phyloP scores from a whole-genome alignment of 345 rosid species.

The thale cress (Arabidopsis thaliana) region DNA sequence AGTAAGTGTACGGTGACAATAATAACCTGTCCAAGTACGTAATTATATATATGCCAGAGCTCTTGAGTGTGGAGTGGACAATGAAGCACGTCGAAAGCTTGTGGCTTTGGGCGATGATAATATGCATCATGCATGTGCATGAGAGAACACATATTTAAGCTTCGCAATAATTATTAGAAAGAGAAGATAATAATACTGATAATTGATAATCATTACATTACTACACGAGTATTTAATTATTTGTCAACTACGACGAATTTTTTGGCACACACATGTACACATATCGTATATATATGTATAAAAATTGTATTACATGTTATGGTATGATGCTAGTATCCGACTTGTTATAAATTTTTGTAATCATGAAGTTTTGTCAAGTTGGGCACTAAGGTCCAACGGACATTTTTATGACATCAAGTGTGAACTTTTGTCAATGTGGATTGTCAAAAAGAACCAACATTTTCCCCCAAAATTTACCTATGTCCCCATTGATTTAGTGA shows the following conservation, averaged over 20 bases:
- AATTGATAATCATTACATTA: conserved; percentile 3
- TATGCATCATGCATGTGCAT: neutral
- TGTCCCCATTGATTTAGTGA: conserved; percentile 8
- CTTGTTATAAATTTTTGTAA: conserved; percentile 17
- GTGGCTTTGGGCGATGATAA: conserved; percentile 5
- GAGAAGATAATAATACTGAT: conserved; percentile 6
- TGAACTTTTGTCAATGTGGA: conserved; percentile 18
- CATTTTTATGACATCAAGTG: conserved; percentile 24
- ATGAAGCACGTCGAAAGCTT: neutral
- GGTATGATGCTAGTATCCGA: neutral
- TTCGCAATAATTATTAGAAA: conserved; percentile 16
- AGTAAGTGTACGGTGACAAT: neutral
- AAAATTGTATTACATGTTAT: neutral
- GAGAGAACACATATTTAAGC: conserved; percentile 10
- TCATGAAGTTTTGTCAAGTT: conserved; percentile 25
- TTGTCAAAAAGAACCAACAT: conserved; percentile 20
- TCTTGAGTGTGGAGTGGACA: conserved; percentile 22
- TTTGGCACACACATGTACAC: neutral
- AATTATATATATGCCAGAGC: conserved; percentile 5
- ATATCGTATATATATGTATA: neutral
- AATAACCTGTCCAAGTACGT: conserved; percentile 3
- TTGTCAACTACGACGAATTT: neutral
- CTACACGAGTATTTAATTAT: neutral
- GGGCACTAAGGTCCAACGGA: conserved; percentile 10
- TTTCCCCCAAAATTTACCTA: conserved; percentile 2